phyloP scores from a whole-genome alignment of 208 protist species.

The Crithidia acanthocephali region DNA sequence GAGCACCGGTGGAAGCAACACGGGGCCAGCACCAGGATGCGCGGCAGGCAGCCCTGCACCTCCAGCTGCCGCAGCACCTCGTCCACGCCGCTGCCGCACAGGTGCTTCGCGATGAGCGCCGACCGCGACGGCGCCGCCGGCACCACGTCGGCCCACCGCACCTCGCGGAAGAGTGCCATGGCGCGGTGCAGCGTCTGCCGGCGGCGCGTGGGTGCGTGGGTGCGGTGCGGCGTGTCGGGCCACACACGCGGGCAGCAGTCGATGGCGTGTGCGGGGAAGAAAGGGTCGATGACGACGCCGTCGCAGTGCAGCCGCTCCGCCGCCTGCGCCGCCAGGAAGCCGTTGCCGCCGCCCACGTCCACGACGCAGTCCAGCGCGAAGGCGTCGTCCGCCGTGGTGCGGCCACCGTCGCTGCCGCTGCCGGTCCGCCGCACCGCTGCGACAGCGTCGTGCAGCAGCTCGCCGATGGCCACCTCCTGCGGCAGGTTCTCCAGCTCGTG shows the following conservation, averaged over 20 bases:
- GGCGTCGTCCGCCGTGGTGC: neutral
- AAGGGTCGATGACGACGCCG: slow-evolving; percentile 73
- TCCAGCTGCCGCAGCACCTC: slow-evolving; percentile 66
- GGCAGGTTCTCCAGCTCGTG: slow-evolving; percentile 87
- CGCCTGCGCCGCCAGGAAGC: slow-evolving; percentile 73
- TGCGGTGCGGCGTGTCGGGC: slow-evolving; percentile 45
- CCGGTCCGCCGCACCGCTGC: neutral
- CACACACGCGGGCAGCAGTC: slow-evolving; percentile 68
- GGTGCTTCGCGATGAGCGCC: slow-evolving; percentile 80
- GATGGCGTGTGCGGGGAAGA: slow-evolving; percentile 71
- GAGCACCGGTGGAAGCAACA: slow-evolving; percentile 78
- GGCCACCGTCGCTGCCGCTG: neutral
- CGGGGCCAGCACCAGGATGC: slow-evolving; percentile 72
- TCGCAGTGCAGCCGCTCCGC: slow-evolving; percentile 67
- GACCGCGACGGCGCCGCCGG: slow-evolving; percentile 36
- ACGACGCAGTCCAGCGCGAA: slow-evolving; percentile 54
- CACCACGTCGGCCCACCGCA: slow-evolving; percentile 51
- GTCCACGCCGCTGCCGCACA: slow-evolving; percentile 82
- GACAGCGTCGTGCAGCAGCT: slow-evolving; percentile 47
- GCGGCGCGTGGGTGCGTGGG: slow-evolving; percentile 38
- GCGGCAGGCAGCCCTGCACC: slow-evolving; percentile 50
- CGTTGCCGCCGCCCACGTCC: slow-evolving; percentile 85
- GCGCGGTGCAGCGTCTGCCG: slow-evolving; percentile 42
- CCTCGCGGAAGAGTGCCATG: slow-evolving; percentile 49
- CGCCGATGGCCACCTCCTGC: slow-evolving; percentile 82